These are phyloP conservation scores for Shiraia sp. DNA, from an alignment of 2,329 filamentous ascomycete genomes.

Conservation along the genomic window DNA sequence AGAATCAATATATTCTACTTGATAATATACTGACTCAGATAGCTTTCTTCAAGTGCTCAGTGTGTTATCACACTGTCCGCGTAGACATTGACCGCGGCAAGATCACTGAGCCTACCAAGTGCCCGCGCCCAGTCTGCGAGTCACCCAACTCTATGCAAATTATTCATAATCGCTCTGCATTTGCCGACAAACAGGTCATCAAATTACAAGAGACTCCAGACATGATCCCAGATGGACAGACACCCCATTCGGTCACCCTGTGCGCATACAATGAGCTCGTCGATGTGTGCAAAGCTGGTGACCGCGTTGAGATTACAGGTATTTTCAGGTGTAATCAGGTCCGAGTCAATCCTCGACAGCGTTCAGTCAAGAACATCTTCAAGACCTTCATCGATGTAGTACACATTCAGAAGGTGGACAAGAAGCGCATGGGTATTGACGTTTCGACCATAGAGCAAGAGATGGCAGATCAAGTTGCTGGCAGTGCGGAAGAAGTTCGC, in stretches of 20 bases:
- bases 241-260: constrained; percentile 93
- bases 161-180: constrained; percentile 91
- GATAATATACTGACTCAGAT: constrained; percentile 12
- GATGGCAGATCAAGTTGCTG: constrained; percentile 71
- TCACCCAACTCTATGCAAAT: constrained; percentile 97
- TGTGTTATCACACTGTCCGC: constrained; percentile 88
- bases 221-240: constrained; percentile 91
- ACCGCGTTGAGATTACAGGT: constrained; percentile 91
- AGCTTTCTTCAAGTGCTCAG: constrained; percentile 94
- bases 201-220: constrained; percentile 98
- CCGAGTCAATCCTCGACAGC: constrained; percentile 88
- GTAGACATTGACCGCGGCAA: constrained; percentile 94
- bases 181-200: constrained; percentile 97
- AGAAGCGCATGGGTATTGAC: constrained; percentile 90
- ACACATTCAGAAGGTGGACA: constrained; percentile 95
- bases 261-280: constrained; percentile 97
- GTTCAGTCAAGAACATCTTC: constrained; percentile 91
- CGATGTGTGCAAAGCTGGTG: constrained; percentile 96
- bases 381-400: constrained; percentile 97
- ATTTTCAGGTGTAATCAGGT: constrained; percentile 96
- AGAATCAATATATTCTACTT: background rate
- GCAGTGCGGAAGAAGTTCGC: constrained; percentile 78
- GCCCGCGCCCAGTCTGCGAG: constrained; percentile 78
- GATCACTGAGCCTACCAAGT: constrained; percentile 91
- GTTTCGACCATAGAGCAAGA: constrained; percentile 84